Conservation (phyloP, 2,329 filamentous ascomycete genomes). For the Fusarium siculi region DNA sequence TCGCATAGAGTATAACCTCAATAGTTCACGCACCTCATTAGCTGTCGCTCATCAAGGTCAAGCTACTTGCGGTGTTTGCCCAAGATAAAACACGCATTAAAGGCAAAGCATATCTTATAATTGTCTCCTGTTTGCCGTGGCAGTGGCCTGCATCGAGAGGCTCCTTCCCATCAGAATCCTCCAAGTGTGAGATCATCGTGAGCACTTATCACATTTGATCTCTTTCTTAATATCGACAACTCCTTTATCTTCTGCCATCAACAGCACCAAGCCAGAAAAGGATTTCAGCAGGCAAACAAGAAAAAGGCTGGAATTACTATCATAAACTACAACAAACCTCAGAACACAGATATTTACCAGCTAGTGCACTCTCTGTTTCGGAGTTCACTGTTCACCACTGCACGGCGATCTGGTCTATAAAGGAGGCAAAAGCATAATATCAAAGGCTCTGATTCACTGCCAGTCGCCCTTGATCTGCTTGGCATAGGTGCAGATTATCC, state of each 20-base stretch:
- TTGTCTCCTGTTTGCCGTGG: neutral
- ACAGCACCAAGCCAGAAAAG: neutral
- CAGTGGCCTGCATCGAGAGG: neutral
- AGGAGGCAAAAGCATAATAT: neutral
- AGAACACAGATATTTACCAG: neutral
- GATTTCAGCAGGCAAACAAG: neutral
- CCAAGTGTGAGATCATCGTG: neutral
- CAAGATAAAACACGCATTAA: neutral
- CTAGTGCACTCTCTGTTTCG: neutral
- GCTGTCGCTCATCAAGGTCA: neutral
- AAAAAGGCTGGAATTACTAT: neutral
- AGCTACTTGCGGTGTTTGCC: neutral
- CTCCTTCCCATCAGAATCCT: neutral
- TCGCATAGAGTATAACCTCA: neutral
- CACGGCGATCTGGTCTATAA: neutral
- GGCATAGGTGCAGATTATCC: neutral
- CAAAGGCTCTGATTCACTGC: neutral
- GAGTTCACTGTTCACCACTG: neutral
- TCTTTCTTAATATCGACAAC: neutral
- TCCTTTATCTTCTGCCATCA: neutral
- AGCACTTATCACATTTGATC: neutral
- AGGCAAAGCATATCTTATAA: neutral
- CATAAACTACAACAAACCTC: neutral
- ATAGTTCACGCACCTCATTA: neutral
- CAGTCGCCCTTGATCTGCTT: neutral